Evolutionary conservation across 306 rosid genomes (phyloP).

Genomic region (Ziziphus jujuba): DNA sequence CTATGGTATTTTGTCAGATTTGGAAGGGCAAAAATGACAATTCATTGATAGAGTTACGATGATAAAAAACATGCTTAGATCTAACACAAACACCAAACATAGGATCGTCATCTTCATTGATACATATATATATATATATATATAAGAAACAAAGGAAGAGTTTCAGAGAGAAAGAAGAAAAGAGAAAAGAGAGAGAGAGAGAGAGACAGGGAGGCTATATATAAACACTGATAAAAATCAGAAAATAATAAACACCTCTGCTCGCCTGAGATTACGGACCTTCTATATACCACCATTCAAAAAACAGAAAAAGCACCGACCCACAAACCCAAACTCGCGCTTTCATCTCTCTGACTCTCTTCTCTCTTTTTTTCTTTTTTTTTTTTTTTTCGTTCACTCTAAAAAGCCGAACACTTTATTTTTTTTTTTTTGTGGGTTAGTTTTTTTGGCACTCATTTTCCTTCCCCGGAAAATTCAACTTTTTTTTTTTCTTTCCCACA

Average conservation of each 20-base stretch:
- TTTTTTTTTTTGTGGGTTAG: neutral
- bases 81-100: no score
- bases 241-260: conserved; percentile 15
- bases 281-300: neutral
- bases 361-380: neutral
- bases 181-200: no score
- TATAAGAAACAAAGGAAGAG: no score
- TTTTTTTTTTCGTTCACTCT: no score
- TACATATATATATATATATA: no score
- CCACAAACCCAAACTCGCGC: conserved; percentile 23
- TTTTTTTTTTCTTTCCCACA: neutral
- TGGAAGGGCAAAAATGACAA: no score
- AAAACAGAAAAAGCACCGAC: conserved; percentile 12
- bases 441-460: conserved; percentile 1
- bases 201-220: neutral
- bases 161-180: neutral
- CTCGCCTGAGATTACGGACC: conserved; percentile 33
- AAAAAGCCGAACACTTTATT: neutral
- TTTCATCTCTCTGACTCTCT: conserved; percentile 3
- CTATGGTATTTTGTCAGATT: no score
- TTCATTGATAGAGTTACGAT: no score
- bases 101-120: no score
- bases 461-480: conserved; percentile 11
- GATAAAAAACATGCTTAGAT: no score
- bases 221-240: neutral